A percentile compares a stretch with the other conserved stretches of the same genome.
phyloP scores from a whole-genome alignment of 2,329 filamentous ascomycete genomes.

The Metarhizium humberi region DNA sequence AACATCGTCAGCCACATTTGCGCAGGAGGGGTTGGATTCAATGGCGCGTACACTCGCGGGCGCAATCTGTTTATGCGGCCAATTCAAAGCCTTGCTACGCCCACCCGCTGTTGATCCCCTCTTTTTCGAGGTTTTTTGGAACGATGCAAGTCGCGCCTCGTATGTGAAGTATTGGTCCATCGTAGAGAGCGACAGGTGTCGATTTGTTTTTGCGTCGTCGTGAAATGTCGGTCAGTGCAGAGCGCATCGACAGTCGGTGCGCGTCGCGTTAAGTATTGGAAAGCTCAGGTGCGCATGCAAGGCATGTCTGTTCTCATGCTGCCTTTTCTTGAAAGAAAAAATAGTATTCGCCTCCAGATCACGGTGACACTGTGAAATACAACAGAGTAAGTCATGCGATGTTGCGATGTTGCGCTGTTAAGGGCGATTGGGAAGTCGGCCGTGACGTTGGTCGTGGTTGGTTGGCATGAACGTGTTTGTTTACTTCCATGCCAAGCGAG shows the following conservation, averaged over 20 bases:
- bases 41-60: constrained; percentile 19
- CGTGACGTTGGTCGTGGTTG: not conserved
- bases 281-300: constrained; percentile 1
- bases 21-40: not conserved
- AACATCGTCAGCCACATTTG: constrained; percentile 12
- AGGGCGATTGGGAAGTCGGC: not conserved
- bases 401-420: not conserved
- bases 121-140: constrained; percentile 59
- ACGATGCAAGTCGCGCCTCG: constrained; percentile 72
- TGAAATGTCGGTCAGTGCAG: not conserved
- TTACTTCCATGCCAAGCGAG: constrained; percentile 18
- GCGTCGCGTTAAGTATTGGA: constrained; percentile 6
- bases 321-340: not conserved
- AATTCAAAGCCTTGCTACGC: constrained; percentile 49
- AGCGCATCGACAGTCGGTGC: constrained; percentile 4
- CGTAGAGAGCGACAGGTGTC: constrained; percentile 2
- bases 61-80: constrained; percentile 57
- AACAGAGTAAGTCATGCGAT: not conserved
- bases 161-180: constrained; percentile 47
- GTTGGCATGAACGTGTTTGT: constrained; percentile 18
- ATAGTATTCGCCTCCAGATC: not conserved
- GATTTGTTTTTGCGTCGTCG: constrained; percentile 8
- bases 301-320: not conserved
- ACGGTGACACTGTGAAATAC: not conserved
- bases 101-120: constrained; percentile 55